A percentile compares a stretch with the other conserved stretches of the same genome.
These are phyloP conservation scores for Aspergillus incahuasiensis DNA, from an alignment of 495 filamentous ascomycete genomes.

Conservation along the genomic window DNA sequence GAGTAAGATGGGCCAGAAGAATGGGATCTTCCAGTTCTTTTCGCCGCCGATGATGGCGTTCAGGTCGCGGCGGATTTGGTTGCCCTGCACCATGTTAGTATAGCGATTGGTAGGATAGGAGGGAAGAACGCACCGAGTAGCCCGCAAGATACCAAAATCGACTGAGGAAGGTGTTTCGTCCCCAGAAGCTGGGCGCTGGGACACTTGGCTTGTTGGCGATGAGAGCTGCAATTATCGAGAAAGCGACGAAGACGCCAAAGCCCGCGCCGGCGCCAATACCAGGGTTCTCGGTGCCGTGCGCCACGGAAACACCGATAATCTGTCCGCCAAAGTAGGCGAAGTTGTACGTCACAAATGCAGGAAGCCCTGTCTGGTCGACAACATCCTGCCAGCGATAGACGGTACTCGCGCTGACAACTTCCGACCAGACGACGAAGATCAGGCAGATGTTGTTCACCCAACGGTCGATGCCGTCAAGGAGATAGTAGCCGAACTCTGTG, in stretches of 20 bases:
- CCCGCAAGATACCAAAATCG: slow-evolving; percentile 22
- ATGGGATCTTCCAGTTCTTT: slow-evolving; percentile 37
- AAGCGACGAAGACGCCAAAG: slow-evolving; percentile 25
- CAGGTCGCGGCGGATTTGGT: slow-evolving; percentile 24
- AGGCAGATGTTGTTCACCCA: slow-evolving; percentile 26
- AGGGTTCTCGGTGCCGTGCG: slow-evolving; percentile 23
- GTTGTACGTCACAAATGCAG: slow-evolving; percentile 30
- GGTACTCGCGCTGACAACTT: slow-evolving; percentile 22
- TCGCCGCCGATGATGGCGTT: slow-evolving; percentile 21
- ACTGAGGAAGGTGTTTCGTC: slow-evolving; percentile 17
- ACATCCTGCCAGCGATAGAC: slow-evolving; percentile 29
- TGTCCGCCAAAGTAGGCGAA: slow-evolving; percentile 33
- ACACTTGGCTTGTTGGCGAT: slow-evolving; percentile 21
- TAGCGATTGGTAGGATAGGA: neutral
- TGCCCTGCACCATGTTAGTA: slow-evolving; percentile 13
- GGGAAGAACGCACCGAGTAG: slow-evolving; percentile 16
- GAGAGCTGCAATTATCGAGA: slow-evolving; percentile 8
- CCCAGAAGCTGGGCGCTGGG: slow-evolving; percentile 29
- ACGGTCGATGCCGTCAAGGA: slow-evolving; percentile 24
- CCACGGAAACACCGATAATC: slow-evolving; percentile 29
- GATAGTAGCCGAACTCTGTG: slow-evolving; percentile 25
- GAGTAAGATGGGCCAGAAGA: slow-evolving; percentile 27
- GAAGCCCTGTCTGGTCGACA: slow-evolving; percentile 24
- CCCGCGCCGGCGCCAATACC: slow-evolving; percentile 26
- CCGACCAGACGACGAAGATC: slow-evolving; percentile 27